Percentiles rank a stretch among this genome's conserved stretches.
phyloP scores from a whole-genome alignment of 2,329 filamentous ascomycete genomes.

The Penicillium nordicum region DNA sequence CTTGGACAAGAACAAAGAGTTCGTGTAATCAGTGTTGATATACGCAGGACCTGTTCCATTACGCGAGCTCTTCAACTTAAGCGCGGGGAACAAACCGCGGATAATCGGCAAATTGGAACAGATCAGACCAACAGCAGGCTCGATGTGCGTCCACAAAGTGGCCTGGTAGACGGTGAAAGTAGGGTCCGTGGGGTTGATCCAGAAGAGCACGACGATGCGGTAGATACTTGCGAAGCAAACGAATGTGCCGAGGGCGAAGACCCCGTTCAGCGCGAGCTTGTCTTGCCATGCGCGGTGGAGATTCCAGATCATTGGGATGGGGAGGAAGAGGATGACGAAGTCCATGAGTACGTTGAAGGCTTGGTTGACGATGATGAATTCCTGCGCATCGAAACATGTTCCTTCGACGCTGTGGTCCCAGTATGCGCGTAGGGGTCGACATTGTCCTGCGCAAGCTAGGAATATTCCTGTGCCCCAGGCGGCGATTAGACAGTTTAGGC shows the following conservation, averaged over 20 bases:
- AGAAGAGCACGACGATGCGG: constrained; percentile 36
- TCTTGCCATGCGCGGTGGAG: constrained; percentile 35
- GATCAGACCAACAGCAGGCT: constrained; percentile 35
- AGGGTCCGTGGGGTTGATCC: constrained; percentile 26
- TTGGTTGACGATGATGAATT: constrained; percentile 35
- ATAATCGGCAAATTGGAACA: constrained; percentile 36
- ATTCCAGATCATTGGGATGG: constrained; percentile 36
- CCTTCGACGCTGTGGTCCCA: constrained; percentile 29
- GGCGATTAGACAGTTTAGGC: constrained; percentile 28
- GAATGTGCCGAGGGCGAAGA: constrained; percentile 32
- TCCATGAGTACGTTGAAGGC: constrained; percentile 34
- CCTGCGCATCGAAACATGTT: constrained; percentile 26
- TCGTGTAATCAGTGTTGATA: constrained; percentile 26
- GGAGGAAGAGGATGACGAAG: constrained; percentile 31
- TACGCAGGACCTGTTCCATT: constrained; percentile 22
- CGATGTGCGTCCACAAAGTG: constrained; percentile 36
- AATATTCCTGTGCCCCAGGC: constrained; percentile 31
- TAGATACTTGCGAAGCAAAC: constrained; percentile 38
- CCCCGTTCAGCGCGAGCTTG: constrained; percentile 34
- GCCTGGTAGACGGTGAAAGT: constrained; percentile 36
- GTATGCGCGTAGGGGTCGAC: constrained; percentile 29
- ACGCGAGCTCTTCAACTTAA: constrained; percentile 25
- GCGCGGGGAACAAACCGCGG: constrained; percentile 32
- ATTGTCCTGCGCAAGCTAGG: constrained; percentile 33
- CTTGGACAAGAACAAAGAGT: constrained; percentile 23